A percentile compares a stretch with the other conserved stretches of the same genome.
Conservation (phyloP, 139 green algal species). For the Raphidocelis subcapitata region DNA sequence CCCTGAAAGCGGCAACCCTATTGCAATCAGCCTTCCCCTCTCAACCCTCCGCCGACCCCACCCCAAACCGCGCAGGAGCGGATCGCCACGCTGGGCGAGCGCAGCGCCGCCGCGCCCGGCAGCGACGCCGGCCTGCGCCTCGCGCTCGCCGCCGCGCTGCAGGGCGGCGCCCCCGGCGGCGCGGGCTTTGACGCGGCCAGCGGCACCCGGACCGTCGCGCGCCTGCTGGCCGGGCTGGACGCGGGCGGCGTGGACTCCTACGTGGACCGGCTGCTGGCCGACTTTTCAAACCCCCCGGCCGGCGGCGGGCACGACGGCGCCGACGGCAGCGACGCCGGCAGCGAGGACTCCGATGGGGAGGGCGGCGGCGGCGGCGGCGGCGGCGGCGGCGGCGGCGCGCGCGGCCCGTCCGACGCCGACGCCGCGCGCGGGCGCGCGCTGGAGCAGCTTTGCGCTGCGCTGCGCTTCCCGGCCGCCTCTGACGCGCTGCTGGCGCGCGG, state of each 20-base stretch:
- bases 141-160: conserved; percentile 28
- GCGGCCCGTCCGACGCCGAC: background rate
- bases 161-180: conserved; percentile 4
- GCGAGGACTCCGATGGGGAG: conserved; percentile 11
- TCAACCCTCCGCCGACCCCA: background rate
- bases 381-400: background rate
- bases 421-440: conserved; percentile 31
- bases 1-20: too few relatives aligned
- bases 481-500: conserved; percentile 12
- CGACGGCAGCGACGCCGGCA: background rate
- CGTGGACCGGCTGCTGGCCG: conserved; percentile 29
- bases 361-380: conserved; percentile 5
- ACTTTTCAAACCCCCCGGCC: conserved; percentile 28
- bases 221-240: conserved; percentile 41
- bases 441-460: conserved; percentile 55
- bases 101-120: background rate
- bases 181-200: conserved; percentile 26
- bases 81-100: conserved; percentile 6
- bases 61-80: conserved; percentile 29
- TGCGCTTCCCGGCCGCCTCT: conserved; percentile 27
- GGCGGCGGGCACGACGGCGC: background rate
- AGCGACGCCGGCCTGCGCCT: conserved; percentile 13
- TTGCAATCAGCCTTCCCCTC: too few relatives aligned
- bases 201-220: conserved; percentile 7
- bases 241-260: conserved; percentile 36